phyloP scores from a whole-genome alignment of 2,329 filamentous ascomycete species.

The Nannizzia gypsea region DNA sequence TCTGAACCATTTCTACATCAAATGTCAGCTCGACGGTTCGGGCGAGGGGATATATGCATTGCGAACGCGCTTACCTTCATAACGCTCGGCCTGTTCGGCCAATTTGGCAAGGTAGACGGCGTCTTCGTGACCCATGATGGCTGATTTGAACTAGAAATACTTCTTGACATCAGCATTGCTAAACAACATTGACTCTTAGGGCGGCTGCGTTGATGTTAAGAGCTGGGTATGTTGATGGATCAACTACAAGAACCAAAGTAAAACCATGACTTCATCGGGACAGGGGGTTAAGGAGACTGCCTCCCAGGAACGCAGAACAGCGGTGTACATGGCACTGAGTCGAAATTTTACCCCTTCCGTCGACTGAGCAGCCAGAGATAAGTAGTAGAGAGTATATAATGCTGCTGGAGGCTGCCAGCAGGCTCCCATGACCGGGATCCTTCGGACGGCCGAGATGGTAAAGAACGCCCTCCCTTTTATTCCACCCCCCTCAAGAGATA shows the following conservation, averaged over 20 bases:
- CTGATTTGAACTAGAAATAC: conserved; percentile 18
- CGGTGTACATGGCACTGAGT: neutral
- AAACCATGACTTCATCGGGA: neutral
- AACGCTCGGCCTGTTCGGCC: conserved; percentile 99
- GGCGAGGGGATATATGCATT: neutral
- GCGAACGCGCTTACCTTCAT: conserved; percentile 63
- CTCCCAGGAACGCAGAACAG: neutral
- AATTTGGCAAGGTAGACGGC: conserved; percentile 99
- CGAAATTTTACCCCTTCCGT: neutral
- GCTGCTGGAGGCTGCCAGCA: neutral
- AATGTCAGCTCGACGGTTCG: conserved; percentile 15
- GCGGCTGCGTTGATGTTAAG: neutral
- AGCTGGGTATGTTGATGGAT: neutral
- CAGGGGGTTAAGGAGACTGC: neutral
- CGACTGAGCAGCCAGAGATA: neutral
- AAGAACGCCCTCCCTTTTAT: neutral
- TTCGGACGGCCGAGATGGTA: neutral
- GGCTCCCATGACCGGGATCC: neutral
- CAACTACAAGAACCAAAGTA: neutral
- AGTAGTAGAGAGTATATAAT: neutral
- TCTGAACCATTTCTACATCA: conserved; percentile 87
- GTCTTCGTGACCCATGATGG: conserved; percentile 97
- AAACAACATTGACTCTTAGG: neutral
- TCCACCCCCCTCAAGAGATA: neutral
- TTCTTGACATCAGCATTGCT: conserved; percentile 3